Base-by-base conservation (phyloP, 2,329 filamentous ascomycete genomes). In the Colletotrichum cereale region DNA sequence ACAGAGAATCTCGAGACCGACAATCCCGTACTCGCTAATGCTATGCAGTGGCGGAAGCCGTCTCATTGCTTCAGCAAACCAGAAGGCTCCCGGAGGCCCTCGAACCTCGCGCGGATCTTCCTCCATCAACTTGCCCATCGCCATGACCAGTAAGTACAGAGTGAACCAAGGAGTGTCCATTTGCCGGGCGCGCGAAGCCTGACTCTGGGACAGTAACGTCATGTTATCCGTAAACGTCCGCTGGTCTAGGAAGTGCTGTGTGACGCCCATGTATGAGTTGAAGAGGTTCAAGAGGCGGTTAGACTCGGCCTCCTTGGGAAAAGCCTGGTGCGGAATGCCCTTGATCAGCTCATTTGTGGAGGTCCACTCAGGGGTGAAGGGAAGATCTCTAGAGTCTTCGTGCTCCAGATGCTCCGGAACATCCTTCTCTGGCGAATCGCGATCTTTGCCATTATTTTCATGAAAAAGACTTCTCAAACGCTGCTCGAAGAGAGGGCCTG, bases 201-300 rank as follows among this genome's bases (percentile, higher is more conserved):
- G 76, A 4, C 64, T 76, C 53, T 75, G 72, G n/a, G 76, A 79
- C 2, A 79, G 52, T 16, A 77, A 55, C 14, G 75, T 74, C 53
- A 79, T 50, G 5, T 73, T 73, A 42, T 78, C 77, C 1, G 73
- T 71, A 52, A 79, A 79, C 0, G 65, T 72, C 24, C 76, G 72
- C n/a, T 76, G 73, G 53, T 79, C 77, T 11, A 79, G 56, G 36
- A 78, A 78, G 57, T 78, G 77, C 18, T 79, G 77, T n/a, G 76
- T 78, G 3, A 75, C 67, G 2, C 77, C 76, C 61, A 79, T 74
- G 2, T 77, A 60, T 2, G 76, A 76, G 29, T 74, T 67, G 48
- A 79, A 78, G 0, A 74, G 50, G 40, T 76, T 73, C 16, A 79
- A 75, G 0, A 78, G 58, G 5, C 74, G 61, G 34, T 73, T 67